Base-by-base conservation (phyloP, 2,329 filamentous ascomycete species). In the Clonostachys solani region DNA sequence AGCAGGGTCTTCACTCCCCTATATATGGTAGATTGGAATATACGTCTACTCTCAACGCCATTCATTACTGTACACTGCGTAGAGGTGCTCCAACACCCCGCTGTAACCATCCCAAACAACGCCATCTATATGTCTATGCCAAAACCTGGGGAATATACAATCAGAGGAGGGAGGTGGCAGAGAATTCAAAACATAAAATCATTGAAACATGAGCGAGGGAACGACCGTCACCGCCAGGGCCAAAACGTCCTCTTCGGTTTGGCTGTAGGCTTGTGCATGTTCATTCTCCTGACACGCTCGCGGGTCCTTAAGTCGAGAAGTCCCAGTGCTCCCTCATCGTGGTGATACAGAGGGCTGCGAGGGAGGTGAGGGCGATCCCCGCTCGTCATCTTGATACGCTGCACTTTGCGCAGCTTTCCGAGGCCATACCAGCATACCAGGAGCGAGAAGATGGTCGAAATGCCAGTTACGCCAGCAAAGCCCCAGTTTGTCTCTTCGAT, bases 401-500 rank as follows among this genome's bases (percentile, higher is more conserved):
- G 90, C 23, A 96, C 87, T 62, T 87, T 87, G 54, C 89, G 83
- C 52, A 99, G 78, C 66, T 90, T 95, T 45, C 78, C 76, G 43
- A 97, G 77, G 6, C 94, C 92, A 66, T 92, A 96, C 58, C 81
- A 79, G 70, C 88, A 92, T 45, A 96, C 88, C 9, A 92, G 57
- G 47, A 85, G 78, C 13, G 89, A 89, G 64, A 92, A 84, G 48
- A 85, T 58, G 48, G 86, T 78, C 48, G 89, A 95, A 50, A 80
- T 73, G 16, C 72, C 75, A 3, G 86, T 89, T 50, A 99, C 84
- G 46, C 81, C 81, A 42, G 77, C 78, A 64, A 99, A 97, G 12
- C 92, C 94, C 66, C 89, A 80, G 66, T 89, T 81, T 2, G 88
- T 92, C 63, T 97, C 92, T 72, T 99, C 94, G 58, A 97, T 90